Evolutionary conservation across 2,329 filamentous ascomycete genomes (phyloP).

Genomic region (Phyllosticta citribraziliensis): DNA sequence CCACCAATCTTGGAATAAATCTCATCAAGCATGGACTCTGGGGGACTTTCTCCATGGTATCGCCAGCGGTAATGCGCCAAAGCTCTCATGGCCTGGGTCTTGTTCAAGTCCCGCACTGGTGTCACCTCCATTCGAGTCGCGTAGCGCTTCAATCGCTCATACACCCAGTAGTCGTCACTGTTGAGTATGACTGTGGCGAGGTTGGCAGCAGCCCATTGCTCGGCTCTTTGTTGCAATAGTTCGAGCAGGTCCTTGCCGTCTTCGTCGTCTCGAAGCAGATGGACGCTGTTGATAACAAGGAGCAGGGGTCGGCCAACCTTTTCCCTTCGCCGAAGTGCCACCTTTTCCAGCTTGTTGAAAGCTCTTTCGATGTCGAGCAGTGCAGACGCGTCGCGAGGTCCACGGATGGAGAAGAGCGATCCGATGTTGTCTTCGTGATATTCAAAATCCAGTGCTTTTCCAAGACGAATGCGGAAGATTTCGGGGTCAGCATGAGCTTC

Average conservation of each 20-base stretch:
- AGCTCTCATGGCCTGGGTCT: constrained; percentile 64
- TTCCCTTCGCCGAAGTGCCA: constrained; percentile 63
- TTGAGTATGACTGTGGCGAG: constrained; percentile 91
- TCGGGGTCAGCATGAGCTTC: constrained; percentile 93
- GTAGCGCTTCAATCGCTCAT: constrained; percentile 84
- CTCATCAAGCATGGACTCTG: constrained; percentile 52
- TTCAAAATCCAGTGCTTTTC: constrained; percentile 91
- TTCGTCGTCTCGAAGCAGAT: constrained; percentile 82
- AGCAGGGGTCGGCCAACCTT: constrained; percentile 60
- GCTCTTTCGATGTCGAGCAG: constrained; percentile 92
- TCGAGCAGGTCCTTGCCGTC: constrained; percentile 90
- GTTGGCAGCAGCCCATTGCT: constrained; percentile 90
- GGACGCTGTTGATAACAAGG: constrained; percentile 90
- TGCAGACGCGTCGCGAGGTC: constrained; percentile 83
- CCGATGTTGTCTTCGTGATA: constrained; percentile 98
- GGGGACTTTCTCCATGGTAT: constrained; percentile 58
- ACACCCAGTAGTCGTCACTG: constrained; percentile 97
- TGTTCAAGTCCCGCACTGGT: constrained; percentile 73
- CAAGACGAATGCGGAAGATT: constrained; percentile 85
- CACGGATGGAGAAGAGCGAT: constrained; percentile 86
- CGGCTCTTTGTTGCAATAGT: constrained; percentile 86
- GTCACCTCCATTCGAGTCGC: constrained; percentile 93
- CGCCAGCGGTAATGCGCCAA: constrained; percentile 69
- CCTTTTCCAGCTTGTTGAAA: constrained; percentile 96
- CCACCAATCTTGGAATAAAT: constrained; percentile 85